Evolutionary conservation across 1,284 basidiomycete genomes (phyloP).

Genomic region (Ganoderma lingzhi): DNA sequence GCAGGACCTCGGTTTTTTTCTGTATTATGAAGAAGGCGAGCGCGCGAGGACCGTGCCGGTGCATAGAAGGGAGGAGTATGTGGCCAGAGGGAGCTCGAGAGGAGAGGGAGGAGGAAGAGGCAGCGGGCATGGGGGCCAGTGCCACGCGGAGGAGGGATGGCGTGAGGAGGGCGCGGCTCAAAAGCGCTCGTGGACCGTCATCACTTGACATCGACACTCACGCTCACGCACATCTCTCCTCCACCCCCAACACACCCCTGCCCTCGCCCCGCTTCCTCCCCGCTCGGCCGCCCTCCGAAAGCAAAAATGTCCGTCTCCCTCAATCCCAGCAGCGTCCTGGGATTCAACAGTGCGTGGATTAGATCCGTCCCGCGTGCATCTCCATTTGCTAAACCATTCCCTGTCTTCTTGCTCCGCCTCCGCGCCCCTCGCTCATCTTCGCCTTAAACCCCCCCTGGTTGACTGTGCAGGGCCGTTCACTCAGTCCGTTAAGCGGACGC

Average conservation of each 20-base stretch:
- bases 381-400: not conserved
- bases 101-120: conserved; percentile 8
- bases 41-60: not conserved
- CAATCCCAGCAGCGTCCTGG: conserved; percentile 70
- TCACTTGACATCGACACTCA: conserved; percentile 24
- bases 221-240: conserved; percentile 28
- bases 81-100: conserved; percentile 6
- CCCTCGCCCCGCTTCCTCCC: conserved; percentile 12
- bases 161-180: conserved; percentile 22
- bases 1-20: conserved; percentile 8
- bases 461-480: conserved; percentile 85
- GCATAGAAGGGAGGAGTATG: not conserved
- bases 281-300: conserved; percentile 8
- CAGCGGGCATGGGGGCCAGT: not conserved
- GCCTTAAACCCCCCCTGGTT: not conserved
- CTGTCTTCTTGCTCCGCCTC: not conserved
- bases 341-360: conserved; percentile 72
- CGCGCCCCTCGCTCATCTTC: conserved; percentile 25
- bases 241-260: conserved; percentile 15
- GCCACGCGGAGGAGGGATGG: conserved; percentile 32
- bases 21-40: not conserved
- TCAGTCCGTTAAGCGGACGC: conserved; percentile 86
- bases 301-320: conserved; percentile 76
- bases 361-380: conserved; percentile 5
- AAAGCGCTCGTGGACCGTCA: conserved; percentile 32